phyloP scores from a whole-genome alignment of 2,329 filamentous ascomycete species.

The Lasiodiplodia sp. region DNA sequence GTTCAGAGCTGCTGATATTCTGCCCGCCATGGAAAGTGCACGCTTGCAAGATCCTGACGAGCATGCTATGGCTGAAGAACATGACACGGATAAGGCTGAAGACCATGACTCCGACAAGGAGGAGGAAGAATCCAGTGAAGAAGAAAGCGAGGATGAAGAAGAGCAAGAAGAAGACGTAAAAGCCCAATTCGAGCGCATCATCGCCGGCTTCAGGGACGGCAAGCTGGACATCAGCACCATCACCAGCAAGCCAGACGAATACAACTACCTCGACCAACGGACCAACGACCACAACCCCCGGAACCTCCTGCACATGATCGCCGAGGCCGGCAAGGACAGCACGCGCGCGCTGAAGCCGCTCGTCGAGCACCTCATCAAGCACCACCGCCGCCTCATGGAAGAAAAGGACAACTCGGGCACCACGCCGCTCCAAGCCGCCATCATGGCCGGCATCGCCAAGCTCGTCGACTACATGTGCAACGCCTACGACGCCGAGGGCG shows the following conservation, averaged over 20 bases:
- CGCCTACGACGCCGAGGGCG: background rate
- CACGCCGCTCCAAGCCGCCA: background rate
- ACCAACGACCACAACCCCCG: background rate
- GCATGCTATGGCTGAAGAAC: background rate
- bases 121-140: background rate
- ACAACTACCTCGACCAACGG: background rate
- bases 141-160: background rate
- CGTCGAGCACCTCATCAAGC: background rate
- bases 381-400: background rate
- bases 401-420: background rate
- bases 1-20: background rate
- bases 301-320: constrained; percentile 7
- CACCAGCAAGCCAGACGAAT: background rate
- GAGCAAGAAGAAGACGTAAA: background rate
- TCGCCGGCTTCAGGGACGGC: constrained; percentile 1
- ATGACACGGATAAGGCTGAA: background rate
- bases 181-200: background rate
- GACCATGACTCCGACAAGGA: background rate
- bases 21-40: background rate
- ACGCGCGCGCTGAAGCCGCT: background rate
- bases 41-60: background rate
- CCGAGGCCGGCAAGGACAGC: background rate
- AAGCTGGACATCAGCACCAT: background rate
- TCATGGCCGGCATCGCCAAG: background rate
- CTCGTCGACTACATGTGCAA: constrained; percentile 13